Evolutionary conservation across 139 green algal genomes (phyloP).

Genomic region (Astrephomene gubernaculifera): DNA sequence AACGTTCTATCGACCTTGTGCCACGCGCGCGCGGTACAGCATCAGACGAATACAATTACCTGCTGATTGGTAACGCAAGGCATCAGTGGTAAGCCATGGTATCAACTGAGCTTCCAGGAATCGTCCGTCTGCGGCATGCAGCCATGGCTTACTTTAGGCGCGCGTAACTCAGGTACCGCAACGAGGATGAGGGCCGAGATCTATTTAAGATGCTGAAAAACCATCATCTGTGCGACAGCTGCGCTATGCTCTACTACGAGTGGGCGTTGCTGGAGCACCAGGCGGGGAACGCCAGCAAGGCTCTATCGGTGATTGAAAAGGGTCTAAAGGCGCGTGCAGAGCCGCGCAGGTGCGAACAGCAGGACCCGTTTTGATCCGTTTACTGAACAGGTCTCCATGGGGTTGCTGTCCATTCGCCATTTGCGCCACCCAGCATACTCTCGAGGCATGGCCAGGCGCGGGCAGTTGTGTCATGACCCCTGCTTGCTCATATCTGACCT

Average conservation of each 20-base stretch:
- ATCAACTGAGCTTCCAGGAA: neutral
- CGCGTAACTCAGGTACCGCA: constrained; percentile 44
- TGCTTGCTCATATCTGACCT: too few relatives aligned
- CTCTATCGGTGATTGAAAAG: constrained; percentile 71
- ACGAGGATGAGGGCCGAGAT: constrained; percentile 86
- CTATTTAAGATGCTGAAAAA: constrained; percentile 90
- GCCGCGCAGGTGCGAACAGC: constrained; percentile 58
- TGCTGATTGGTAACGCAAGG: constrained; percentile 85
- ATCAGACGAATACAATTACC: constrained; percentile 71
- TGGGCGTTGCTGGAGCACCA: constrained; percentile 83
- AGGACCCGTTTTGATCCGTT: too few relatives aligned
- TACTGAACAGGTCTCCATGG: too few relatives aligned
- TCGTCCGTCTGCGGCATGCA: too few relatives aligned
- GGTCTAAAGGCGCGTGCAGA: constrained; percentile 66
- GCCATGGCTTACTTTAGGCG: too few relatives aligned
- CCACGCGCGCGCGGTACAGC: constrained; percentile 67
- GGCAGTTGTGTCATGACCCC: too few relatives aligned
- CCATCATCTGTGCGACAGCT: constrained; percentile 63
- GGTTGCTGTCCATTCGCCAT: too few relatives aligned
- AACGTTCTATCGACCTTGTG: constrained; percentile 77
- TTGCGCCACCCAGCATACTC: too few relatives aligned
- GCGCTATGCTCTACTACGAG: constrained; percentile 71
- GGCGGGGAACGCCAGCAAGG: constrained; percentile 70
- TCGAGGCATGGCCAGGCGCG: too few relatives aligned
- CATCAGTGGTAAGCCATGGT: constrained; percentile 75